Conservation (phyloP, 495 filamentous ascomycete genomes). For the Apiosordaria backusii region DNA sequence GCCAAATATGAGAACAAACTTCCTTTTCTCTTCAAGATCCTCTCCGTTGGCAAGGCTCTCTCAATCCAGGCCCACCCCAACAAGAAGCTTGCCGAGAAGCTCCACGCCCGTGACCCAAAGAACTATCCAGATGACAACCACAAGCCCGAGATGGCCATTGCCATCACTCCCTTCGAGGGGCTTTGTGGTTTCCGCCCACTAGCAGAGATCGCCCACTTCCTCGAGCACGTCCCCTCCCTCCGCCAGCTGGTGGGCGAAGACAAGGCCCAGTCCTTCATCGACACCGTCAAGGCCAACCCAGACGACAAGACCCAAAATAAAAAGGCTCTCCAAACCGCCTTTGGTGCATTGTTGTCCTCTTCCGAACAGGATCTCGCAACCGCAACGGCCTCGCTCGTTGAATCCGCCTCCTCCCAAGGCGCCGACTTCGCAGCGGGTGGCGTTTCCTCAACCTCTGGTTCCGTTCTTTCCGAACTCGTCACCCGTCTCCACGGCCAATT, state of each 20-base stretch:
- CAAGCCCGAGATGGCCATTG: constrained; percentile 99
- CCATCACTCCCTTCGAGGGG: constrained; percentile 92
- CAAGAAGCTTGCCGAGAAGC: constrained; percentile 89
- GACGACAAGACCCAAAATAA: constrained; percentile 68
- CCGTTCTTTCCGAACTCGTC: constrained; percentile 72
- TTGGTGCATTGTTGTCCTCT: constrained; percentile 76
- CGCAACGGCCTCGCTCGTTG: constrained; percentile 63
- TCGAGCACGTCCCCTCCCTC: constrained; percentile 67
- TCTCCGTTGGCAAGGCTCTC: constrained; percentile 88
- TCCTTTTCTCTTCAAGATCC: constrained; percentile 96
- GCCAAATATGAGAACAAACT: constrained; percentile 61
- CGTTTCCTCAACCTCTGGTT: constrained; percentile 55
- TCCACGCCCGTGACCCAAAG: constrained; percentile 80
- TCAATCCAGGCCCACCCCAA: constrained; percentile 98
- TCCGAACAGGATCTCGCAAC: constrained; percentile 60
- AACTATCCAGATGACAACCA: constrained; percentile 99
- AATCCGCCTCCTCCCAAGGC: constrained; percentile 62
- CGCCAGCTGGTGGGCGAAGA: constrained; percentile 72
- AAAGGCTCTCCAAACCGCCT: constrained; percentile 67
- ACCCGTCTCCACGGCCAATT: constrained; percentile 62
- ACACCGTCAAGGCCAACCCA: constrained; percentile 60
- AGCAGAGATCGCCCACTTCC: constrained; percentile 79
- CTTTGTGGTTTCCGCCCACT: constrained; percentile 93
- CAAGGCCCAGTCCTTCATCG: constrained; percentile 63
- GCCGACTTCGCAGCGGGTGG: constrained; percentile 61